Conservation (phyloP, 495 filamentous ascomycete species). For the Rhypophila decipiens region DNA sequence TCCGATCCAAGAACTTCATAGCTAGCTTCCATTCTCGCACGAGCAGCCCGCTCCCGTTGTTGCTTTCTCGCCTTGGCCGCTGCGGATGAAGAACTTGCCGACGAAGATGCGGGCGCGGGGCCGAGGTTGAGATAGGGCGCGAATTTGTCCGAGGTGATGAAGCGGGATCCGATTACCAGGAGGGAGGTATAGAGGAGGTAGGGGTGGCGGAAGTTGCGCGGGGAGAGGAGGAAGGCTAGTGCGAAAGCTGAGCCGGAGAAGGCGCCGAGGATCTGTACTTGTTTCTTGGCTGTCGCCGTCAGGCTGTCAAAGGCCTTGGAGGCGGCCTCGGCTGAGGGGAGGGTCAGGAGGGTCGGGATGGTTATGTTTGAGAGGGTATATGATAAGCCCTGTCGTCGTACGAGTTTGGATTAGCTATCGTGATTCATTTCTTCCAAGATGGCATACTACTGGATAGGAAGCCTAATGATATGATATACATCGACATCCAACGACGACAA, state of each 20-base stretch:
- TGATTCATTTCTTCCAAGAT: too few species aligned
- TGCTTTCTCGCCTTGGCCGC: slow-evolving; percentile 14
- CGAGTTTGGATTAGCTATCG: too few species aligned
- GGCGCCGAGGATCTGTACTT: slow-evolving; percentile 54
- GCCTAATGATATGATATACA: too few species aligned
- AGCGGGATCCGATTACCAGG: slow-evolving; percentile 50
- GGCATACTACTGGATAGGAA: too few species aligned
- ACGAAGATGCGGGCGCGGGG: slow-evolving; percentile 10
- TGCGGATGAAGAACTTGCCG: slow-evolving; percentile 10
- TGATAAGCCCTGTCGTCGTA: slow-evolving; percentile 75
- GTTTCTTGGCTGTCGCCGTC: slow-evolving; percentile 49
- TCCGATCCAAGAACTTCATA: slow-evolving; percentile 57
- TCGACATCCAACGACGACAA: background rate
- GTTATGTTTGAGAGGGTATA: slow-evolving; percentile 69
- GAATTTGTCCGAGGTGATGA: slow-evolving; percentile 43
- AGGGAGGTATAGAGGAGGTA: slow-evolving; percentile 76
- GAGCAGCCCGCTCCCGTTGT: slow-evolving; percentile 15
- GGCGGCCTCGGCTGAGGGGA: slow-evolving; percentile 64
- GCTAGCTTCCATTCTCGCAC: slow-evolving; percentile 46
- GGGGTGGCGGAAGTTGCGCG: slow-evolving; percentile 64
- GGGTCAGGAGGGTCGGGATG: slow-evolving; percentile 67
- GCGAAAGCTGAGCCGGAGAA: slow-evolving; percentile 58
- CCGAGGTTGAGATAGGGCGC: slow-evolving; percentile 48
- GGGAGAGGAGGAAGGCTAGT: slow-evolving; percentile 68
- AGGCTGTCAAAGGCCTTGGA: slow-evolving; percentile 58